Conservation (phyloP, 352 stramenopile genomes). For the Pythium folliculosum region DNA sequence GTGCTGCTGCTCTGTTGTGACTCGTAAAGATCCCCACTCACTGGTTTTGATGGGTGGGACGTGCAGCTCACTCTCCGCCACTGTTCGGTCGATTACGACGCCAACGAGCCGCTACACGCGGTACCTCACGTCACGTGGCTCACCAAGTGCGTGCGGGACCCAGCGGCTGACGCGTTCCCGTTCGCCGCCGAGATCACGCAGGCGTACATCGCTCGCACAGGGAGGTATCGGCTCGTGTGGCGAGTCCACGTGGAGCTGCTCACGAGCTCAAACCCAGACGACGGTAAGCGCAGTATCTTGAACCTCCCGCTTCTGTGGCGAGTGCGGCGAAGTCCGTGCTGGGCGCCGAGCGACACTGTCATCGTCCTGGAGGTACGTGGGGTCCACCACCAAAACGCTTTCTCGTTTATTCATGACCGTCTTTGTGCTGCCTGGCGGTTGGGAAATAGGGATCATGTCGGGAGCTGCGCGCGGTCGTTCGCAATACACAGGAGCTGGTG, state of each 20-base stretch:
- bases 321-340: slow-evolving; percentile 14
- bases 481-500: slow-evolving; percentile 2
- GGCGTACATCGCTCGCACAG: slow-evolving; percentile 10
- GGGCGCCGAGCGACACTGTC: neutral
- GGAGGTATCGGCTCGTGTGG: slow-evolving; percentile 21
- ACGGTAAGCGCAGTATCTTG: neutral
- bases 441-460: slow-evolving; percentile 13
- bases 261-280: too few relatives aligned
- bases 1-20: neutral
- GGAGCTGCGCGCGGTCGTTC: slow-evolving; percentile 3
- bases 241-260: neutral
- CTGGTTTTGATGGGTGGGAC: neutral
- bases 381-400: too few relatives aligned
- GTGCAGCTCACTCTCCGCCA: slow-evolving; percentile 13
- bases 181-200: neutral
- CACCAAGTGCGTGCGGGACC: neutral
- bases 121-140: neutral
- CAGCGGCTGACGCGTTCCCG: neutral
- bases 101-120: neutral
- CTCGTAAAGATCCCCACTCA: too few relatives aligned
- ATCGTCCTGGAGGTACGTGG: neutral
- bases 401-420: too few relatives aligned
- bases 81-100: slow-evolving; percentile 7
- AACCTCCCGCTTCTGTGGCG: neutral
- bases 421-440: neutral